These are phyloP conservation scores for Aspergillus sp. DNA, from an alignment of 2,329 filamentous ascomycete species.

Conservation along the genomic window DNA sequence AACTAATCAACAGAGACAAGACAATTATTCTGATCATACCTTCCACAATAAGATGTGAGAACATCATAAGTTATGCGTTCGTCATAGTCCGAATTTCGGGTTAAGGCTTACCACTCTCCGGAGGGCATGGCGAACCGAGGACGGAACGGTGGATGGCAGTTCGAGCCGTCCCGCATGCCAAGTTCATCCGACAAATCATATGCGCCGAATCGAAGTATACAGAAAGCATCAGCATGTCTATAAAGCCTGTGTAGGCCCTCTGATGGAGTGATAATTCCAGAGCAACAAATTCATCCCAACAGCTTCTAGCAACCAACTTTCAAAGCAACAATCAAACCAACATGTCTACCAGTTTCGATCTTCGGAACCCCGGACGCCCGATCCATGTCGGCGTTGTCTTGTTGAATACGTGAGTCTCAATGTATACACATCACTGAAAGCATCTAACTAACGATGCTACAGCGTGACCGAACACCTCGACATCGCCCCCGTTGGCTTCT, in stretches of 20 bases:
- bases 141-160: conserved; percentile 3
- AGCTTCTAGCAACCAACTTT: not conserved
- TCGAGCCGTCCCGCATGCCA: not conserved
- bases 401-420: not conserved
- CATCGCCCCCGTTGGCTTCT: conserved; percentile 3
- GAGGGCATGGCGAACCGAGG: conserved; percentile 3
- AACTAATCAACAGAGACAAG: not conserved
- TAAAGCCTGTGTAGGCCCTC: not conserved
- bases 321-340: not conserved
- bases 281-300: not conserved
- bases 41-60: too few relatives aligned
- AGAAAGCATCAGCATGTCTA: not conserved
- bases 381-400: conserved; percentile 1
- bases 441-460: not conserved
- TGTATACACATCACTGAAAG: too few relatives aligned
- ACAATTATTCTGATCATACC: too few relatives aligned
- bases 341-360: not conserved
- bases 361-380: conserved; percentile 4
- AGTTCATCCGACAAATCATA: not conserved
- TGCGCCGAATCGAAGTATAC: not conserved
- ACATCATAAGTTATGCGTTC: too few relatives aligned
- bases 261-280: not conserved
- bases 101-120: not conserved
- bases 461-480: conserved; percentile 5
- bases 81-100: too few relatives aligned